A percentile compares a stretch with the other conserved stretches of the same genome.
These are phyloP conservation scores for Vanrija sp. DNA, from an alignment of 1,284 basidiomycete genomes.

Conservation along the genomic window DNA sequence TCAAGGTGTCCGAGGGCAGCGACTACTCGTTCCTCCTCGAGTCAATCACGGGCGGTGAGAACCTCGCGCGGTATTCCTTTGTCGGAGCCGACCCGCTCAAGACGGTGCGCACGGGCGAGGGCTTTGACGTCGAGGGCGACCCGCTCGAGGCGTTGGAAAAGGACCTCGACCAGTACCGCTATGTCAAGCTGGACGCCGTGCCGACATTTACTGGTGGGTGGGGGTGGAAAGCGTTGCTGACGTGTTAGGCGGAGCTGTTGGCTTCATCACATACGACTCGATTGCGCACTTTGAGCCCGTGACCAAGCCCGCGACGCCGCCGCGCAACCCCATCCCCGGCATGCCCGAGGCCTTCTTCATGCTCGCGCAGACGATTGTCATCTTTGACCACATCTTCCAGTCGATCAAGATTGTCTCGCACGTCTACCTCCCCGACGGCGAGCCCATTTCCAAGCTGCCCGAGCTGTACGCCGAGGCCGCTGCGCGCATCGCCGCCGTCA, in stretches of 20 bases:
- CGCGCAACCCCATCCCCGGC: slow-evolving; percentile 67
- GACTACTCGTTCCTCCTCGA: slow-evolving; percentile 91
- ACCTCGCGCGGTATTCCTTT: slow-evolving; percentile 89
- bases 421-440: slow-evolving; percentile 69
- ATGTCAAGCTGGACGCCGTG: slow-evolving; percentile 84
- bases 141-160: slow-evolving; percentile 79
- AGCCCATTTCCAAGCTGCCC: slow-evolving; percentile 55
- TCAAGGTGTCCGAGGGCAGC: slow-evolving; percentile 85
- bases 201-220: slow-evolving; percentile 74
- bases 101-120: slow-evolving; percentile 81
- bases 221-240: slow-evolving; percentile 16
- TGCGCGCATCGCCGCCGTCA: slow-evolving; percentile 68
- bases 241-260: slow-evolving; percentile 78
- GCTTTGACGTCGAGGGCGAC: slow-evolving; percentile 78
- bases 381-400: slow-evolving; percentile 97
- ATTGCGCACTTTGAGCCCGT: slow-evolving; percentile 96
- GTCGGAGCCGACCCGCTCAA: slow-evolving; percentile 96
- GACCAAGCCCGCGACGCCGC: slow-evolving; percentile 59
- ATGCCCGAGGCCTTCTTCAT: slow-evolving; percentile 97
- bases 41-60: slow-evolving; percentile 86
- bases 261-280: slow-evolving; percentile 95
- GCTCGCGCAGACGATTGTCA: slow-evolving; percentile 88
- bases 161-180: slow-evolving; percentile 81
- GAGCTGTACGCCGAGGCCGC: slow-evolving; percentile 79
- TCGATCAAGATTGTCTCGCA: slow-evolving; percentile 93